Conservation (phyloP, 2,329 filamentous ascomycete genomes). For the Apiospora saccharicola region DNA sequence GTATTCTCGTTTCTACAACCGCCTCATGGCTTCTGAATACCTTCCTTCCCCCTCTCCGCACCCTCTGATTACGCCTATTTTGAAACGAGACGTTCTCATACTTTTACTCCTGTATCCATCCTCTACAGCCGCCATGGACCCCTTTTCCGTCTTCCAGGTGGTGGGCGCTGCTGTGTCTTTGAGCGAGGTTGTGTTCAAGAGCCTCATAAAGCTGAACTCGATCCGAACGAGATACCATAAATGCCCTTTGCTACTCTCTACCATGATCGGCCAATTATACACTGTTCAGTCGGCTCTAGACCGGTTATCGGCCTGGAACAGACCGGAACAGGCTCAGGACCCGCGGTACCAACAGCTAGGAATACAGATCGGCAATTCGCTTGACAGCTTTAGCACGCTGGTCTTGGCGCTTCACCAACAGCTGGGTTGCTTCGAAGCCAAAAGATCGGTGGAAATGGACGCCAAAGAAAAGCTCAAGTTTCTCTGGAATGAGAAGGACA, state of each 20-base stretch:
- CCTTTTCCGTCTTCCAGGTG: not conserved
- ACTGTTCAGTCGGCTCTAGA: not conserved
- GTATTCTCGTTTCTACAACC: too few species aligned
- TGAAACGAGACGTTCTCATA: too few species aligned
- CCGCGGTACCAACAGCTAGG: not conserved
- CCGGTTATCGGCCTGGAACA: not conserved
- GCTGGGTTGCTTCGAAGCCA: not conserved
- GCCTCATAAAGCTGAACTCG: not conserved
- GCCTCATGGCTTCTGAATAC: too few species aligned
- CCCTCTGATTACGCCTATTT: too few species aligned
- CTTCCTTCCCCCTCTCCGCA: too few species aligned
- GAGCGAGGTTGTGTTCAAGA: not conserved
- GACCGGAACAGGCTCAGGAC: not conserved
- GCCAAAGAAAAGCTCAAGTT: not conserved
- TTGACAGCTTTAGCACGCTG: not conserved
- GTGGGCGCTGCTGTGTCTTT: not conserved
- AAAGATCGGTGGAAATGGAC: too few species aligned
- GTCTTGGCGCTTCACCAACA: not conserved
- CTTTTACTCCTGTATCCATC: too few species aligned
- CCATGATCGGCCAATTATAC: not conserved
- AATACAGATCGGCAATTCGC: not conserved
- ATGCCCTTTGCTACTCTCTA: not conserved
- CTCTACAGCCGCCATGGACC: too few species aligned
- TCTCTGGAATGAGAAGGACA: not conserved
- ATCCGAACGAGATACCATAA: not conserved